Evolutionary conservation across 1,284 basidiomycete species (phyloP).

Genomic region (Psilocybe mexicana): DNA sequence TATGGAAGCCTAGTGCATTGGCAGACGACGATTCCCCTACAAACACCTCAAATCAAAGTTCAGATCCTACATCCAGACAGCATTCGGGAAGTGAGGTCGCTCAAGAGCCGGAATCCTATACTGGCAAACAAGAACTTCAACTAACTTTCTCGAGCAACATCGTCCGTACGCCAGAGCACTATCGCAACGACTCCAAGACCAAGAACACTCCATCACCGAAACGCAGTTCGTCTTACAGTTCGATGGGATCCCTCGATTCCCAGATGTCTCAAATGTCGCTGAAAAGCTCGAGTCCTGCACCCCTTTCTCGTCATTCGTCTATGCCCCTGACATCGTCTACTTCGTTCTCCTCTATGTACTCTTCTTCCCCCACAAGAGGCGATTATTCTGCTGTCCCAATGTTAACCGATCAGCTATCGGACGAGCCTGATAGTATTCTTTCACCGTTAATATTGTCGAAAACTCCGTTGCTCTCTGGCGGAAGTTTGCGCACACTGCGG

Average conservation of each 20-base stretch:
- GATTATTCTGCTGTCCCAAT: slow-evolving; percentile 23
- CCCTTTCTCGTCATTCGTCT: slow-evolving; percentile 35
- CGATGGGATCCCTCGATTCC: slow-evolving; percentile 26
- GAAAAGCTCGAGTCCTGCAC: slow-evolving; percentile 9
- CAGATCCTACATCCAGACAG: background rate
- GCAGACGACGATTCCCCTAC: slow-evolving; percentile 23
- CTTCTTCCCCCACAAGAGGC: slow-evolving; percentile 14
- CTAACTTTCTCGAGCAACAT: slow-evolving; percentile 67
- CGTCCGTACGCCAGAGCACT: slow-evolving; percentile 64
- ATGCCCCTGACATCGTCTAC: slow-evolving; percentile 26
- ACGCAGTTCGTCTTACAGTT: slow-evolving; percentile 20
- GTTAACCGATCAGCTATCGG: slow-evolving; percentile 42
- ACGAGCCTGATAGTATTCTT: slow-evolving; percentile 57
- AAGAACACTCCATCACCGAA: slow-evolving; percentile 27
- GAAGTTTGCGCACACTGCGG: slow-evolving; percentile 31
- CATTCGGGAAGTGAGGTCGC: slow-evolving; percentile 2
- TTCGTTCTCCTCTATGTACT: slow-evolving; percentile 11
- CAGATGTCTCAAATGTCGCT: slow-evolving; percentile 30
- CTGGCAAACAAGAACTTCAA: slow-evolving; percentile 49
- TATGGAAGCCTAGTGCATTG: slow-evolving; percentile 37
- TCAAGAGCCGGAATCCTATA: slow-evolving; percentile 38
- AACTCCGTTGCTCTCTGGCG: slow-evolving; percentile 33
- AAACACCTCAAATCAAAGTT: background rate
- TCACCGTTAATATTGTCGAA: slow-evolving; percentile 48
- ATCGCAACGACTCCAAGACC: slow-evolving; percentile 31